Percentiles rank a stretch among this genome's conserved stretches.
Conservation (phyloP, 1,139 yeast species). For the Eremothecium gossypii region DNA sequence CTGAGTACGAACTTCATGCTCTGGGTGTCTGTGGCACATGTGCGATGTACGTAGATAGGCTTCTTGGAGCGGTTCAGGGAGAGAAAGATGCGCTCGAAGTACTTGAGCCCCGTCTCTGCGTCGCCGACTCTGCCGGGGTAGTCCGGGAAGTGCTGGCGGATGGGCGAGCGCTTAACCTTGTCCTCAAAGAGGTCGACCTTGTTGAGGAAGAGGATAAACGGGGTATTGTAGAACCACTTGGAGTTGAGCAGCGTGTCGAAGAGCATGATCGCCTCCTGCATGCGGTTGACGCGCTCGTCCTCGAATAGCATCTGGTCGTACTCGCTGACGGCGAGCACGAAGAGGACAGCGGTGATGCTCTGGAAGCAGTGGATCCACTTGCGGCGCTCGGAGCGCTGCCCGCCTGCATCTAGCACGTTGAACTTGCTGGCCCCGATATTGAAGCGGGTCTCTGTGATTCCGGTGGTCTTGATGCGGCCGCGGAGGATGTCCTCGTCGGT, state of each 20-base stretch:
- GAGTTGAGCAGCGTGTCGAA: constrained; percentile 84
- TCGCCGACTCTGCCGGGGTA: constrained; percentile 54
- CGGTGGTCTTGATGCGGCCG: constrained; percentile 92
- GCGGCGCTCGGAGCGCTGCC: constrained; percentile 86
- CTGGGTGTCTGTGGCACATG: constrained; percentile 91
- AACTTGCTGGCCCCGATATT: constrained; percentile 57
- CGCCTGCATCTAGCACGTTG: constrained; percentile 91
- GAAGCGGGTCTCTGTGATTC: constrained; percentile 83
- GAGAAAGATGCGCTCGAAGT: constrained; percentile 57
- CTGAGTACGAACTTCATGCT: constrained; percentile 82
- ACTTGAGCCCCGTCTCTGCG: constrained; percentile 55
- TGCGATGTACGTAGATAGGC: constrained; percentile 81
- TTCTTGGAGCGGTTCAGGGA: constrained; percentile 55
- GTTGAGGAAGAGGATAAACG: constrained; percentile 80
- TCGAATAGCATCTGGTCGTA: constrained; percentile 89
- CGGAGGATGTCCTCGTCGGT: constrained; percentile 74
- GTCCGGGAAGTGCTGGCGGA: constrained; percentile 64
- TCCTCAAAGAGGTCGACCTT: constrained; percentile 74
- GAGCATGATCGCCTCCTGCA: constrained; percentile 80
- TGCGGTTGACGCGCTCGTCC: constrained; percentile 79
- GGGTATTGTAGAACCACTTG: constrained; percentile 75
- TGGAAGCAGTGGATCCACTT: constrained; percentile 97
- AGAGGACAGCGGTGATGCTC: constrained; percentile 78
- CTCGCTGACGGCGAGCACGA: constrained; percentile 88
- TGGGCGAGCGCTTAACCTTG: constrained; percentile 57